Conservation (phyloP, 139 green algal genomes). For the Coccomyxa sp. region DNA sequence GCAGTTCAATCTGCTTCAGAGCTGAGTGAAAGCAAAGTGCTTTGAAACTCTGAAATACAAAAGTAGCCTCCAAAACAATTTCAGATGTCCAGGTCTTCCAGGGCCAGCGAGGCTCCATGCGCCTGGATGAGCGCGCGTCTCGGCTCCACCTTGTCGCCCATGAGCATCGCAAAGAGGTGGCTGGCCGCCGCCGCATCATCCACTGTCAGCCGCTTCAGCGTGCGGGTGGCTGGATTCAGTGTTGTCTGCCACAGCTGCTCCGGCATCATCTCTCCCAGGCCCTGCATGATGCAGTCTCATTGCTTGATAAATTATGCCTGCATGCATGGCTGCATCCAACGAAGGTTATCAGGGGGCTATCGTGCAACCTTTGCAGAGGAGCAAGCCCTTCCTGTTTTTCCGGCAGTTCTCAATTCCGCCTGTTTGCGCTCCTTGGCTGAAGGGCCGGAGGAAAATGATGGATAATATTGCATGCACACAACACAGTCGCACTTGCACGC, state of each 20-base stretch:
- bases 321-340: too few relatives aligned
- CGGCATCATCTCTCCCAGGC: slow-evolving; percentile 99
- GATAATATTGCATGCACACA: too few relatives aligned
- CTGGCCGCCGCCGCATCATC: slow-evolving; percentile 78
- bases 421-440: too few relatives aligned
- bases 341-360: too few relatives aligned
- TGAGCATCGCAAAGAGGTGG: slow-evolving; percentile 81
- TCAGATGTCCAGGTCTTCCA: slow-evolving; percentile 64
- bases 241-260: slow-evolving; percentile 97
- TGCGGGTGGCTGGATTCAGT: slow-evolving; percentile 78
- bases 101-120: slow-evolving; percentile 31
- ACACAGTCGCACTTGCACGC: too few relatives aligned
- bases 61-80: neutral
- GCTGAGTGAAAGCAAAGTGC: too few relatives aligned
- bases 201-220: slow-evolving; percentile 55
- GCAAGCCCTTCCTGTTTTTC: too few relatives aligned
- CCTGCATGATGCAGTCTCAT: slow-evolving; percentile 16
- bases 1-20: too few relatives aligned
- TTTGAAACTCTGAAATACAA: neutral
- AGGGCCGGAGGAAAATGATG: too few relatives aligned
- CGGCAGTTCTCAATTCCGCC: too few relatives aligned
- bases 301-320: neutral
- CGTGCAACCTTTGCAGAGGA: too few relatives aligned
- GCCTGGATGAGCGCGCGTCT: slow-evolving; percentile 59
- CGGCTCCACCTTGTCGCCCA: slow-evolving; percentile 80